Evolutionary conservation across 2,329 filamentous ascomycete species (phyloP), one percentile per base, ranked within the genome.

Genomic region (Lachnellula suecica): DNA sequence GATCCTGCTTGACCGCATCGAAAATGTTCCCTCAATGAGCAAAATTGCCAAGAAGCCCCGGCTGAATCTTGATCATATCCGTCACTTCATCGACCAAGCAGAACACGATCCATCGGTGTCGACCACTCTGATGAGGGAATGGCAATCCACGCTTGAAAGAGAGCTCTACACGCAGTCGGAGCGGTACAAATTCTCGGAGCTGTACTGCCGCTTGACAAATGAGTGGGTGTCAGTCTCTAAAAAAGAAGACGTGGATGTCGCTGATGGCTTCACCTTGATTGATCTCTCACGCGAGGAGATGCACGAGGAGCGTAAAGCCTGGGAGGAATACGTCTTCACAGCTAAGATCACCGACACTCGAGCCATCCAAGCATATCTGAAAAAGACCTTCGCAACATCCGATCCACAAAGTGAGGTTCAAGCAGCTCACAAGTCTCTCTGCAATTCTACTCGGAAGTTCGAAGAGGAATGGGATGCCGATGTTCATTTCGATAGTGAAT

Each of bases 131-230:
- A 59, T 83, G 10, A 60, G 64, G 1, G 71, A 72, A 40, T 80
- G 75, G 65, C 73, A 82, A 55, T 58, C 65, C 10, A 68, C 72
- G 31, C 59, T 84, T n/a, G 68, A 73, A 27, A 64, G 71, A 24
- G 73, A 76, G 38, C 60, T 84, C 5, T 64, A 71, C 10, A 70
- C 74, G 10, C 71, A 80, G 50, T 71, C 72, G 15, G 70, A 75
- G 49, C 80, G 77, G 53, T 76, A 81, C 59, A 72, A 78, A 13
- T 79, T 81, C 60, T 79, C 79, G 1, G 69, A 72, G 2, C 72
- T 84, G 23, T 84, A 83, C 62, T 75, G 77, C 23, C 66, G 72
- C 22, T 65, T 85, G 27, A 75, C 82, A n/a, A 77, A 73, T 2
- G 78, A 82, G 59, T 82, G 79, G 74, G 65, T 83, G 46, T 66